Base-by-base conservation (phyloP, 768 basidiomycete species). In the Boletus sp. region DNA sequence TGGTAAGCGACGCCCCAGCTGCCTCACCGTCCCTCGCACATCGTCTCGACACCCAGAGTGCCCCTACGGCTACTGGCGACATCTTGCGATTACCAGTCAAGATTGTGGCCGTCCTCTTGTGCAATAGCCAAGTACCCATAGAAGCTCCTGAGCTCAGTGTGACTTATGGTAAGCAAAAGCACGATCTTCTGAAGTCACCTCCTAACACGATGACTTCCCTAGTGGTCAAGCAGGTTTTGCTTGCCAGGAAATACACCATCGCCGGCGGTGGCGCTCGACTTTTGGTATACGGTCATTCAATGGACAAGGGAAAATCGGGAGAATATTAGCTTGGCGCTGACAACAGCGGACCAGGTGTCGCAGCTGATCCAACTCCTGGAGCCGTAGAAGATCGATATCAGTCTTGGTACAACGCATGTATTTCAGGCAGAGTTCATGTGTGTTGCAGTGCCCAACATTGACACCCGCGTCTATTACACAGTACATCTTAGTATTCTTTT, bases 271-370 rank as follows among this genome's bases (percentile, higher is more conserved):
- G 41, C 5, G 30, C 60, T 73, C 17, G 56, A 71, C 54, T 71
- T 71, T 52, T 64, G 68, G 10, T 71, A 71, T 12, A 51, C 51
- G 32, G 65, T 74, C 24, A 57, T 42, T 2, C 74, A 74, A 35
- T 51, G 50, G 33, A 72, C 73, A 0, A 67, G 71, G 3, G 73
- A 74, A 54, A 46, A 66, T 41, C 73, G 73, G 73, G 64, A 61
- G 2, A 59, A 66, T 32, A 57, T 68, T 9, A 51, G 59, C 28
- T 53, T 74, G 44, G 45, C 46, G 18, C 57, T 74, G n/a, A n/a
- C n/a, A n/a, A n/a, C n/a, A n/a, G n/a, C n/a, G n/a, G n/a, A n/a
- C n/a, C n/a, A n/a, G n/a, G n/a, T n/a, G n/a, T n/a, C n/a, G n/a
- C n/a, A n/a, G n/a, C n/a, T n/a, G n/a, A n/a, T n/a, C n/a, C n/a